phyloP scores from a whole-genome alignment of 2,329 filamentous ascomycete species.

The Aureobasidium mangrovei region DNA sequence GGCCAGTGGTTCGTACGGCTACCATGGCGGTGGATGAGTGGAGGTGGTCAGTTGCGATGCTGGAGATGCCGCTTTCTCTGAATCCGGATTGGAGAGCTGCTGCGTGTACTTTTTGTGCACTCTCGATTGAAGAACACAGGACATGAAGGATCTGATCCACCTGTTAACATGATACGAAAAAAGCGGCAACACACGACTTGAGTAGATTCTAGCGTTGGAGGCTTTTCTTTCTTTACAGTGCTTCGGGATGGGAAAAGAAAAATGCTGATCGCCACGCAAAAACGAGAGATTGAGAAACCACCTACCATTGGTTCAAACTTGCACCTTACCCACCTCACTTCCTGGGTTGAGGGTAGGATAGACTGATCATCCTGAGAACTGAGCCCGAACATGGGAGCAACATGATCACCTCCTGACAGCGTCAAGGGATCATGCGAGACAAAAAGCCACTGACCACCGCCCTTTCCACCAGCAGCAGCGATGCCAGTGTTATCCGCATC shows the following conservation, averaged over 20 bases:
- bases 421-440: conserved; percentile 59
- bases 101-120: conserved; percentile 67
- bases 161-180: conserved; percentile 11
- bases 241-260: too few species aligned
- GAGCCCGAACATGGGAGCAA: conserved; percentile 4
- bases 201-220: too few species aligned
- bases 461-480: conserved; percentile 64
- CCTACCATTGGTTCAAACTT: conserved; percentile 93
- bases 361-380: background rate
- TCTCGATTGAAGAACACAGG: conserved; percentile 62
- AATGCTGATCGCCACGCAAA: background rate
- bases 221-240: too few species aligned
- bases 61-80: conserved; percentile 79
- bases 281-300: conserved; percentile 12
- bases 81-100: conserved; percentile 77
- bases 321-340: conserved; percentile 54
- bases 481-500: conserved; percentile 25
- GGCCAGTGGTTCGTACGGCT: conserved; percentile 73
- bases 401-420: background rate
- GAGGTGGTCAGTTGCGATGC: conserved; percentile 38
- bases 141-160: conserved; percentile 73
- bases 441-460: conserved; percentile 76
- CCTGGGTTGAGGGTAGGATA: background rate
- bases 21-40: conserved; percentile 59
- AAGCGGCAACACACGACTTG: too few species aligned